Base-by-base conservation (phyloP, 371 early-diverging fungal genomes). In the Haplosporangium sp. region DNA sequence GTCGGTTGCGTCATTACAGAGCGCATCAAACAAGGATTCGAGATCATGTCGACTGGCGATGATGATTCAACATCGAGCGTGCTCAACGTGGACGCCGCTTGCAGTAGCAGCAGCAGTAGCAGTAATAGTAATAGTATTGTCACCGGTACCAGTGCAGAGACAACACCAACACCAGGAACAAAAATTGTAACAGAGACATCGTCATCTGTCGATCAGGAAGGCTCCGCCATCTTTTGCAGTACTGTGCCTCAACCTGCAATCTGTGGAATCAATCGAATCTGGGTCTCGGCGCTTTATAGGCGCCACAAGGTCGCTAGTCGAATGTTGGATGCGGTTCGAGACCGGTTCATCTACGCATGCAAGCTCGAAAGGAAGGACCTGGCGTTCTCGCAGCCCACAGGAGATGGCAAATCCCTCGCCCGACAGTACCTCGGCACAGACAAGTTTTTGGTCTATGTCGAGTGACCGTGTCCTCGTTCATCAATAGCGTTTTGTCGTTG, bases 341-440 rank as follows among this genome's bases (percentile, higher is more conserved):
- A 70, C 13, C 64, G 66, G 53, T 89, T 86, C 60, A 59, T 87
- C 18, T 86, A 81, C 67, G 86, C 86, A 0, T 84, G 74, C 58
- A 57, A 57, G n/a, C 57, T 86, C 23, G 71, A 72, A 21, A 59
- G n/a, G n/a, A 59, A 48, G 36, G 74, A 80, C 11, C 40, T 88
- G 16, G 89, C 87, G 8, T 88, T 88, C 64, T 86, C 89, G 16
- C 86, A 88, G 64, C 89, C 89, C n/a, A 86, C 89, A 11, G 71
- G 74, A 9, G 82, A 83, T 62, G 89, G 89, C 21, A 79, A 76
- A 54, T 72, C 73, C 1, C 60, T 84, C 23, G 84, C 84, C 7
- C 52, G 64, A 23, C 72, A 54, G n/a, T 84, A 82, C 56, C 67
- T 81, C 5, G 77, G 73, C 21, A 76, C 73, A 7, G 64, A 70